A percentile compares a stretch with the other conserved stretches of the same genome.
These are phyloP conservation scores for Aspergillus sp. DNA, from an alignment of 2,329 filamentous ascomycete species.

Conservation along the genomic window DNA sequence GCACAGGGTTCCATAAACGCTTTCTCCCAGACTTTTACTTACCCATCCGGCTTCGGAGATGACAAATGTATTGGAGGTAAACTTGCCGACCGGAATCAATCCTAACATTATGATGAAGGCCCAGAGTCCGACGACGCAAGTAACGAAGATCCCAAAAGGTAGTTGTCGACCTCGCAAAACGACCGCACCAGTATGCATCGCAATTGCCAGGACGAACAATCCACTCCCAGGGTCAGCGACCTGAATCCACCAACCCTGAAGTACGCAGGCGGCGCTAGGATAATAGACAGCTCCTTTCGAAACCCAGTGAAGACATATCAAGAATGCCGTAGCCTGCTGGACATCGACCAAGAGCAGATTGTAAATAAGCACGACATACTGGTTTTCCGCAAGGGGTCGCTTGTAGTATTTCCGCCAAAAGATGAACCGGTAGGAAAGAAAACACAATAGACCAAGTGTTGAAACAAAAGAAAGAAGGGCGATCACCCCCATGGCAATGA, in stretches of 20 bases:
- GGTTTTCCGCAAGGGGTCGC: slow-evolving; percentile 50
- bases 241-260: slow-evolving; percentile 54
- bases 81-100: slow-evolving; percentile 45
- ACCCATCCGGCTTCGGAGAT: slow-evolving; percentile 53
- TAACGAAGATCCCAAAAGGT: slow-evolving; percentile 44
- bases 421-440: slow-evolving; percentile 51
- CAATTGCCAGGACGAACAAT: slow-evolving; percentile 53
- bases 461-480: slow-evolving; percentile 43
- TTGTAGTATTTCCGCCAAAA: slow-evolving; percentile 51
- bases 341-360: slow-evolving; percentile 53
- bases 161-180: slow-evolving; percentile 50
- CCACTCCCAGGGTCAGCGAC: slow-evolving; percentile 52
- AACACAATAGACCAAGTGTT: slow-evolving; percentile 34
- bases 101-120: slow-evolving; percentile 47
- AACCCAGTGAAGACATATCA: slow-evolving; percentile 48
- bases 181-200: slow-evolving; percentile 51
- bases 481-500: slow-evolving; percentile 47
- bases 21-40: slow-evolving; percentile 16
- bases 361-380: slow-evolving; percentile 54
- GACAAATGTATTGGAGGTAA: slow-evolving; percentile 43
- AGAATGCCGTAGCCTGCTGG: slow-evolving; percentile 49
- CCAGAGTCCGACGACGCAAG: slow-evolving; percentile 47
- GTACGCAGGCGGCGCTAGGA: slow-evolving; percentile 46
- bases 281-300: slow-evolving; percentile 41
- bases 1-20: not conserved